These are phyloP conservation scores for Asterophora lycoperdoides DNA, from an alignment of 768 basidiomycete genomes.

Conservation along the genomic window DNA sequence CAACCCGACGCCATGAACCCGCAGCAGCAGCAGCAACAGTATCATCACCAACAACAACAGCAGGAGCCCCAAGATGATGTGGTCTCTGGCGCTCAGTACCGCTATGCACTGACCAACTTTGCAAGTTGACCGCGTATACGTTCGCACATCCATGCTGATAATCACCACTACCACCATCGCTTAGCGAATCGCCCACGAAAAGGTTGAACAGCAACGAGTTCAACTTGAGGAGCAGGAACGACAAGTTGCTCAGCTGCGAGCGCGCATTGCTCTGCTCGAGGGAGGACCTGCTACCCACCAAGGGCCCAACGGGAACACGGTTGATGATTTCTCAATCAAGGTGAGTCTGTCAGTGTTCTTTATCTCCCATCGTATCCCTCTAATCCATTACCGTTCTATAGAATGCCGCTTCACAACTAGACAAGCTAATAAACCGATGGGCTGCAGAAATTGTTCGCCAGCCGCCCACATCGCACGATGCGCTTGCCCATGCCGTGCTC, in stretches of 20 bases:
- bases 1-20: slow-evolving; percentile 17
- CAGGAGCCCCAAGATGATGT: slow-evolving; percentile 31
- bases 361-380: slow-evolving; percentile 3
- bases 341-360: slow-evolving; percentile 32
- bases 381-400: slow-evolving; percentile 25
- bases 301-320: slow-evolving; percentile 53
- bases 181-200: slow-evolving; percentile 84
- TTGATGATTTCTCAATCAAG: slow-evolving; percentile 89
- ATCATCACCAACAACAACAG: slow-evolving; percentile 24
- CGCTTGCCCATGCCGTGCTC: slow-evolving; percentile 55
- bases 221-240: slow-evolving; percentile 83
- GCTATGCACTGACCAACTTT: slow-evolving; percentile 82
- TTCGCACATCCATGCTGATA: neutral
- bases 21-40: slow-evolving; percentile 23
- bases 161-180: neutral
- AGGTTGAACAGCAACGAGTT: slow-evolving; percentile 74
- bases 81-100: slow-evolving; percentile 64
- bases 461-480: slow-evolving; percentile 49
- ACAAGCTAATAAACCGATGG: slow-evolving; percentile 84
- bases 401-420: slow-evolving; percentile 80
- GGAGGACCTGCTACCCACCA: slow-evolving; percentile 47
- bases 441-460: slow-evolving; percentile 67
- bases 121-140: slow-evolving; percentile 34
- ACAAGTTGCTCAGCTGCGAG: slow-evolving; percentile 70
- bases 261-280: slow-evolving; percentile 70